Evolutionary conservation across 768 basidiomycete species (phyloP).

Genomic region (Mycena albidolilacea): DNA sequence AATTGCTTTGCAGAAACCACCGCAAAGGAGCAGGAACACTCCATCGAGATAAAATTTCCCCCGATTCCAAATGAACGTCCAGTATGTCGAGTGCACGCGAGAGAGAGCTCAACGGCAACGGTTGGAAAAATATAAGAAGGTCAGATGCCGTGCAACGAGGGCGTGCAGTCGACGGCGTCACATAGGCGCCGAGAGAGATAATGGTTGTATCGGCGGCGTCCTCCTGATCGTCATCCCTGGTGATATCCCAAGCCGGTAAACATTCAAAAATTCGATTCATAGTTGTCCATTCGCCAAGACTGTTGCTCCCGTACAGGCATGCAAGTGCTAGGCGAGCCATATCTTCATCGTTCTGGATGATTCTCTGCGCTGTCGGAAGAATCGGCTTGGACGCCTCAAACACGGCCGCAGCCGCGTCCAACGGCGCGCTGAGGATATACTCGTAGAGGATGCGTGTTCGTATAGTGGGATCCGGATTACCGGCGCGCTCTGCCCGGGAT

Average conservation of each 20-base stretch:
- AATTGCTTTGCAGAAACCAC: slow-evolving; percentile 91
- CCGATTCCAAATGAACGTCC: slow-evolving; percentile 94
- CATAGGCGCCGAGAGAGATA: slow-evolving; percentile 82
- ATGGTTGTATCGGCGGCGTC: slow-evolving; percentile 90
- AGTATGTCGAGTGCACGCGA: slow-evolving; percentile 91
- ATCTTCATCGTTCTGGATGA: slow-evolving; percentile 87
- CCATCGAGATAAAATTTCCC: slow-evolving; percentile 94
- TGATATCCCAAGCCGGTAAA: slow-evolving; percentile 89
- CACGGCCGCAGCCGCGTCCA: slow-evolving; percentile 79
- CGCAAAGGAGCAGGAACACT: slow-evolving; percentile 83
- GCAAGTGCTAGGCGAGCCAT: slow-evolving; percentile 90
- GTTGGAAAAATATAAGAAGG: slow-evolving; percentile 85
- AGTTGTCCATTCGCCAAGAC: slow-evolving; percentile 78
- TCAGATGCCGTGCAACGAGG: slow-evolving; percentile 74
- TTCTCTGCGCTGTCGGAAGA: slow-evolving; percentile 74
- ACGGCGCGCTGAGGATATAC: slow-evolving; percentile 76
- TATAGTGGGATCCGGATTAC: slow-evolving; percentile 77
- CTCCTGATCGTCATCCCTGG: slow-evolving; percentile 69
- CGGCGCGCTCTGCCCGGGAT: slow-evolving; percentile 86
- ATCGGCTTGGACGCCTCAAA: slow-evolving; percentile 96
- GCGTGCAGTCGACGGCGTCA: slow-evolving; percentile 78
- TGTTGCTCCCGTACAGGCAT: slow-evolving; percentile 87
- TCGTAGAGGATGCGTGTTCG: slow-evolving; percentile 78
- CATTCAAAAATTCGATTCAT: slow-evolving; percentile 98
- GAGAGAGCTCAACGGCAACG: slow-evolving; percentile 79